Percentiles rank a stretch among this genome's conserved stretches.
Conservation (phyloP, 345 rosid genomes). For the Pelargonium nanum region DNA sequence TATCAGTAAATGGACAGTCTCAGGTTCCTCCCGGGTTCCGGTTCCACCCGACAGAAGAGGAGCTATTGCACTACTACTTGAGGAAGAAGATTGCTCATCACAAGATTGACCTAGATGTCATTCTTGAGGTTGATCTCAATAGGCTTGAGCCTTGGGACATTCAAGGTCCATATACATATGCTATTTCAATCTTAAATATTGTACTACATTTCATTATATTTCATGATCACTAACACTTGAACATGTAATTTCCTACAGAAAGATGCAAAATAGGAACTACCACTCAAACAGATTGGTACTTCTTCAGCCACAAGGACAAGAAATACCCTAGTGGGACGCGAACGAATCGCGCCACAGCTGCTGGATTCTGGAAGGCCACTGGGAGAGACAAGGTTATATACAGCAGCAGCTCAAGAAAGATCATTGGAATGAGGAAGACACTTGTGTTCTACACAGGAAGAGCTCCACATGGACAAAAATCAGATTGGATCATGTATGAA, state of each 20-base stretch:
- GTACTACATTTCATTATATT: background rate
- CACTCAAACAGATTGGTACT: constrained; percentile 25
- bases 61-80: constrained; percentile 27
- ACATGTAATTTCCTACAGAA: constrained; percentile 7
- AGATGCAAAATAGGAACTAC: constrained; percentile 21
- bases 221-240: background rate
- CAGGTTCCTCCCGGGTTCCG: constrained; percentile 31
- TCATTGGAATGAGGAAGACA: constrained; percentile 30
- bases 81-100: constrained; percentile 19
- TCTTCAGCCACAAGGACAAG: constrained; percentile 32
- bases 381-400: constrained; percentile 24
- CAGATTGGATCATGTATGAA: constrained; percentile 34
- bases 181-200: background rate
- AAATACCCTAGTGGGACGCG: constrained; percentile 33
- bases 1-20: constrained; percentile 2
- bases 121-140: constrained; percentile 26
- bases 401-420: constrained; percentile 13
- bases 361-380: constrained; percentile 32
- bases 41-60: constrained; percentile 31
- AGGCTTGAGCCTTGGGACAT: constrained; percentile 34
- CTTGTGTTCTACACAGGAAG: constrained; percentile 27
- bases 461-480: constrained; percentile 31
- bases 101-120: constrained; percentile 28
- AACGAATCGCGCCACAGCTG: constrained; percentile 28
- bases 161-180: constrained; percentile 12